phyloP scores from a whole-genome alignment of 1,139 yeast species.

The Yamadazyma siamensis region DNA sequence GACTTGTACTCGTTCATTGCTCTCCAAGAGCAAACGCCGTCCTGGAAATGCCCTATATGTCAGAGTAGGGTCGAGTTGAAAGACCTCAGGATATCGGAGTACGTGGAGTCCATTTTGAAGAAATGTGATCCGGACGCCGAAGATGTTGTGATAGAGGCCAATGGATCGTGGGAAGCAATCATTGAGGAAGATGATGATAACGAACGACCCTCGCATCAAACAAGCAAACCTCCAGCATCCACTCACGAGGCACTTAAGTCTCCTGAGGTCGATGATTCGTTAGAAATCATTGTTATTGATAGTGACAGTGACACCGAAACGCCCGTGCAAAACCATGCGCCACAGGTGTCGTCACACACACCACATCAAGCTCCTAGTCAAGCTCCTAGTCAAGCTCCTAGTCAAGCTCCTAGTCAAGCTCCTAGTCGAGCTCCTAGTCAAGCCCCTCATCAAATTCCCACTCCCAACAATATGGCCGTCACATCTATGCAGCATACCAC shows the following conservation, averaged over 20 bases:
- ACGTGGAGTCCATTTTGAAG: conserved; percentile 48
- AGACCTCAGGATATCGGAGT: conserved; percentile 62
- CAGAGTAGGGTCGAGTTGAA: conserved; percentile 37
- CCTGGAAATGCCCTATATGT: conserved; percentile 73
- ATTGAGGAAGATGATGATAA: conserved; percentile 13
- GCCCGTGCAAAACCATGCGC: not conserved
- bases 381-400: no score
- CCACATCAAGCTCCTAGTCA: no score
- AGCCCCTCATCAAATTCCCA: no score
- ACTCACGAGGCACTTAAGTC: not conserved
- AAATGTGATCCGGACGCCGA: conserved; percentile 46
- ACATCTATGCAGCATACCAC: no score
- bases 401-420: no score
- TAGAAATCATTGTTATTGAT: conserved; percentile 8
- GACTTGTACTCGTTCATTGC: conserved; percentile 60
- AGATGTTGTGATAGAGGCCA: conserved; percentile 48
- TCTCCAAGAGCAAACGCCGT: conserved; percentile 58
- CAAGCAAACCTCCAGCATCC: not conserved
- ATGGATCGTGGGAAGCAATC: conserved; percentile 53
- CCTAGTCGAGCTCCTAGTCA: no score
- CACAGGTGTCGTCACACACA: no score
- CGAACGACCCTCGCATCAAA: not conserved
- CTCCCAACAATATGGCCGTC: no score
- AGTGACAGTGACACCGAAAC: conserved; percentile 12
- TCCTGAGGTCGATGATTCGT: conserved; percentile 1